These are phyloP conservation scores for Hydnomerulius pinastri DNA, from an alignment of 768 basidiomycete genomes.

Conservation along the genomic window DNA sequence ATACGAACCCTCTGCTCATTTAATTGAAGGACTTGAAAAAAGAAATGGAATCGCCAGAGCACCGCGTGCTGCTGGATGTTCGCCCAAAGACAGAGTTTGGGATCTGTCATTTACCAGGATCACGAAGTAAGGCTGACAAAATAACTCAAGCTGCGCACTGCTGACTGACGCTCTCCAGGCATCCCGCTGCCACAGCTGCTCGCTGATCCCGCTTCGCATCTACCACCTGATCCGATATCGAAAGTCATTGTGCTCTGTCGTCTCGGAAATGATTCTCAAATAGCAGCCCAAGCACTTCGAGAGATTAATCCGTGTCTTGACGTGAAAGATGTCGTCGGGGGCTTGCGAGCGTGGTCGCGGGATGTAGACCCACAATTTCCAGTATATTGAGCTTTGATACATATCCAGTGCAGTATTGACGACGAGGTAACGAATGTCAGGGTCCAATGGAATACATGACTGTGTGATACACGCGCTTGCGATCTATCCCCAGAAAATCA, in stretches of 20 bases:
- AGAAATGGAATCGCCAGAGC: constrained; percentile 33
- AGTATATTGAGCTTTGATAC: constrained; percentile 55
- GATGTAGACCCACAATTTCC: constrained; percentile 79
- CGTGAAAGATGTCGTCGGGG: constrained; percentile 77
- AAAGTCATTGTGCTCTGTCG: constrained; percentile 71
- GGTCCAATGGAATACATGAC: constrained; percentile 2
- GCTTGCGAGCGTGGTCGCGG: constrained; percentile 76
- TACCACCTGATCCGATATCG: constrained; percentile 30
- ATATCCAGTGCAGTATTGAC: not conserved
- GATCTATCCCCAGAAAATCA: constrained; percentile 36
- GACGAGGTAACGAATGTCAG: constrained; percentile 4
- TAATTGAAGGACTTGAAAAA: constrained; percentile 50
- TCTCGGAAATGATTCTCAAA: constrained; percentile 91
- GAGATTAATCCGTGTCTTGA: constrained; percentile 25
- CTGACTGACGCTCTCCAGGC: constrained; percentile 48
- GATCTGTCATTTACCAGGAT: constrained; percentile 78
- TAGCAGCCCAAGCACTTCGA: constrained; percentile 61
- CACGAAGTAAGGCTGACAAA: constrained; percentile 58
- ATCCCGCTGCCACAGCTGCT: constrained; percentile 70
- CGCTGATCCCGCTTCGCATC: constrained; percentile 52
- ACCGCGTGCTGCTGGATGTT: constrained; percentile 67
- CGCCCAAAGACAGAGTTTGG: constrained; percentile 78
- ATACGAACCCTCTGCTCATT: not conserved
- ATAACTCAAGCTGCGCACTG: not conserved
- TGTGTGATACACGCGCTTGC: constrained; percentile 1